Base-by-base conservation (phyloP, 306 rosid species). In the Canavalia ensiformis region DNA sequence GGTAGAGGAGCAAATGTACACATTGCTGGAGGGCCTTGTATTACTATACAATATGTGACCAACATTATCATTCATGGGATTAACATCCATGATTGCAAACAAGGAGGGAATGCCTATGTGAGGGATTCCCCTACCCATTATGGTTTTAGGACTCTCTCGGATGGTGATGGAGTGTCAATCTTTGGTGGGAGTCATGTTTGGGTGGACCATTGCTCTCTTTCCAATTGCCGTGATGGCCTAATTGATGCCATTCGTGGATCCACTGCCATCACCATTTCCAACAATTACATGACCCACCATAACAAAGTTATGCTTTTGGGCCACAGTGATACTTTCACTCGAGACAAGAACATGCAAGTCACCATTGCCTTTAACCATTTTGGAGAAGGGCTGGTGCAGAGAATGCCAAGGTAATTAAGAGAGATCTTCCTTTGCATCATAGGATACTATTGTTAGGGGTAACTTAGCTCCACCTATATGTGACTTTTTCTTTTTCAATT, bases 281-380 rank as follows among this genome's bases (percentile, higher is more conserved):
- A 93, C 76, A 93, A 93, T 58, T 93, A 82, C 67, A 67, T 95
- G 92, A 93, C 96, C 3, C 96, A 84, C 13, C 99, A 95, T 74
- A 78, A 95, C 87, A 95, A 95, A 87, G 99, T 93, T 35, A 93
- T 95, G 98, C 97, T 95, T 50, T 85, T 95, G 82, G 99, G 98
- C 2, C 99, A 95, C 13, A 93, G 99, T 84, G 99, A 95, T 52
- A 74, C 78, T 58, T 93, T 80, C 72, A 87, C 75, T 2, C 76
- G 58, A 47, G 99, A 95, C 59, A 95, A 95, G 88, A 88, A 82
- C 68, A 95, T 93, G 98, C 98, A 93, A 75, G 96, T 91, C 78
- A 95, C 98, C 39, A 90, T 95, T 62, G 97, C 99, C 30, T 95
- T 95, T 62, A 95, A 95, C 90, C 99, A 95, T 86, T 93, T 93